phyloP scores from a whole-genome alignment of 2,329 filamentous ascomycete species.

The Ophiostoma sp. region DNA sequence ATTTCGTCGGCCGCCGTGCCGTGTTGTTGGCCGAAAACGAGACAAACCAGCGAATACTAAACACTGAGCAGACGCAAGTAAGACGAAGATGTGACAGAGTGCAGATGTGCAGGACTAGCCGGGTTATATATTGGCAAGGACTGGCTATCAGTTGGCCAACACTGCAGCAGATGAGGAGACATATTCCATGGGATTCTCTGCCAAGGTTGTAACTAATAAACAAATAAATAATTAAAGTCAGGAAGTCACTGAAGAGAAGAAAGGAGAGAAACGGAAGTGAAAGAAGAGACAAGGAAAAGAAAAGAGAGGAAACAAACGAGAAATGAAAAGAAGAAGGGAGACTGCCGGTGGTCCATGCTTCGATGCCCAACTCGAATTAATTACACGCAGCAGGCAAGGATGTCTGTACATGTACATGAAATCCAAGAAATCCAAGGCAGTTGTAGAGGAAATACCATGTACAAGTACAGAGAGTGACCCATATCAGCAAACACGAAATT shows the following conservation, averaged over 20 bases:
- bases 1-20: neutral
- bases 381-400: neutral
- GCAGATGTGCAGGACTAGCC: neutral
- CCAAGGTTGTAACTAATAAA: neutral
- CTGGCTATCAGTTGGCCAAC: neutral
- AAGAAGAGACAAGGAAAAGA: neutral
- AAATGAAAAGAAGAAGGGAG: neutral
- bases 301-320: neutral
- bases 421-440: too few relatives aligned
- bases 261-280: neutral
- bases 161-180: neutral
- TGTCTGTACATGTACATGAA: neutral
- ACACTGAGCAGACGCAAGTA: neutral
- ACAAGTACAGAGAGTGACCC: neutral
- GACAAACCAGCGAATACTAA: too few relatives aligned
- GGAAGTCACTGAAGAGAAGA: neutral
- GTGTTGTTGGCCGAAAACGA: neutral
- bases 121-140: neutral
- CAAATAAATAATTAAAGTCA: too few relatives aligned
- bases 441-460: too few relatives aligned
- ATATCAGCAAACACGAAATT: neutral
- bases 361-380: neutral
- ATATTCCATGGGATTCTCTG: neutral
- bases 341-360: neutral
- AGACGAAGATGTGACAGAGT: neutral